Evolutionary conservation across 2,329 filamentous ascomycete genomes (phyloP), one percentile per base, ranked within the genome.

Genomic region (Phialocephala sp.): DNA sequence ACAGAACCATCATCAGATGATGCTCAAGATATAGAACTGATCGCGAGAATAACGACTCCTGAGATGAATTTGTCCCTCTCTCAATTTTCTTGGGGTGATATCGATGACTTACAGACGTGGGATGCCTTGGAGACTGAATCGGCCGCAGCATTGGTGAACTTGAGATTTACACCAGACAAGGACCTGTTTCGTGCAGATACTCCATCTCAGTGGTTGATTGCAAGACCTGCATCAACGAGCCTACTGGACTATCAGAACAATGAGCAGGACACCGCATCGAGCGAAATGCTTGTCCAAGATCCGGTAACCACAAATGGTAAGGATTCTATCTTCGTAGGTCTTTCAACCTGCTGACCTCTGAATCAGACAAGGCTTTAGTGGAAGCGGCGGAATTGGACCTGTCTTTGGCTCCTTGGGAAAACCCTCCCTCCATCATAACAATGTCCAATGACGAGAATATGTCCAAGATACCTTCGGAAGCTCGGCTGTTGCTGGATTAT

Each of bases 401-500:
- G 12, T 54, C 22, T 14, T 54, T 54, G 24, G 14, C 22, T 5
- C 14, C 50, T 12, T 54, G 50, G 50, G 22, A 54, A 32, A 54
- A 32, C 14, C 50, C 24, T 14, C 50, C 54, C 3, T 58, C 63
- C 2, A 62, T 65, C 41, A 32, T 52, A 27, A 60, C 41, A 9
- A 65, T 65, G 63, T 60, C 63, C 35, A 65, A 65, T 56, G 54
- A 62, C 14, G 57, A 39, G 18, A 66, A 68, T 36, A 39, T 66
- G 45, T 63, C 61, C 4, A 67, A 63, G 36, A 67, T 67, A 35
- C 66, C 66, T 11, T 43, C 62, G 9, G 66, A 67, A 41, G 66
- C 66, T 24, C 62, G 66, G 2, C 32, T 61, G n/a, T 58, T 67
- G 22, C 36, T 67, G 9, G 62, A 65, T 36, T 64, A 65, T 36